Evolutionary conservation across 1,284 basidiomycete species (phyloP).

Genomic region (Trichosporon faecale): DNA sequence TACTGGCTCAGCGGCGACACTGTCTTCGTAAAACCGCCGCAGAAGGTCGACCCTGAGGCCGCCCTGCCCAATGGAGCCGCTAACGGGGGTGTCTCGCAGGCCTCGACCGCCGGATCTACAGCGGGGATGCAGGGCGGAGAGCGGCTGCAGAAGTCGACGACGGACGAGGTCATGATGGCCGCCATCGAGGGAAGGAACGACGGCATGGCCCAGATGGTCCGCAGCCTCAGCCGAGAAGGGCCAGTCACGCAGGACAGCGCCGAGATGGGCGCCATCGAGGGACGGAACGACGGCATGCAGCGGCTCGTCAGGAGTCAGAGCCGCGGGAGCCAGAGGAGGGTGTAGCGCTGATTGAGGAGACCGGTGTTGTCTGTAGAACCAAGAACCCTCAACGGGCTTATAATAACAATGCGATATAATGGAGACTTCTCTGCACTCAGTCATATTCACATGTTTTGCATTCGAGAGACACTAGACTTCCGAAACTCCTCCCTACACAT

Average conservation of each 20-base stretch:
- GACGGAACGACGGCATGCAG: slow-evolving; percentile 17
- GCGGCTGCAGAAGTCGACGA: neutral
- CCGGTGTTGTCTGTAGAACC: neutral
- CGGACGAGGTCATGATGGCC: slow-evolving; percentile 9
- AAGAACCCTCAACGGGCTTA: neutral
- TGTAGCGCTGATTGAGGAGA: neutral
- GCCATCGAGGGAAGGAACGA: neutral
- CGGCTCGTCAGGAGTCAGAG: neutral
- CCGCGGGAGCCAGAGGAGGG: neutral
- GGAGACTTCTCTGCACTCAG: no score
- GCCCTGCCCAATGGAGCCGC: no score
- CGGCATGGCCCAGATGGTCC: neutral
- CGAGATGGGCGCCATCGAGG: slow-evolving; percentile 20
- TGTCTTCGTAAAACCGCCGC: slow-evolving; percentile 15
- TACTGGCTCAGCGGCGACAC: slow-evolving; percentile 53
- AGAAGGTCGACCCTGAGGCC: neutral
- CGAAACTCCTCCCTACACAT: neutral
- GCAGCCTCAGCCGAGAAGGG: neutral
- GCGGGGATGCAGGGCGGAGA: neutral
- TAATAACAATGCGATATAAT: neutral
- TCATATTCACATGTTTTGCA: neutral
- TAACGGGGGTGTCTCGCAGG: no score
- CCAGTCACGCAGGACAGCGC: neutral
- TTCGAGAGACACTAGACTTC: neutral
- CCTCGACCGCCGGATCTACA: no score